phyloP scores from a whole-genome alignment of 306 rosid species.

The Medicago arabica region DNA sequence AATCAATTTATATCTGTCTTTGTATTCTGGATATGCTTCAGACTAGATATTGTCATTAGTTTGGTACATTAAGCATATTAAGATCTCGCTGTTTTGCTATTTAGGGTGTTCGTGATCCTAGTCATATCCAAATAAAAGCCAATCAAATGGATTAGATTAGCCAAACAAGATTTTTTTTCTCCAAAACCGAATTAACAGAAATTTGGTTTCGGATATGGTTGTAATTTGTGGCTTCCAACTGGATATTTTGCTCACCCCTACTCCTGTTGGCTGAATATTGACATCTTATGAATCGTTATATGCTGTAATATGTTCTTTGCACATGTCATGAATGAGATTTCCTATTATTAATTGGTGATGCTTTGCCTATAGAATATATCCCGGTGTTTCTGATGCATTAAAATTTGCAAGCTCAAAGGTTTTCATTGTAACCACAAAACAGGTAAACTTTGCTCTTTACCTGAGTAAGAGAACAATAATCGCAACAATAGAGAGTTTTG shows the following conservation, averaged over 20 bases:
- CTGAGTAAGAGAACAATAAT: constrained; percentile 23
- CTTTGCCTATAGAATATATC: constrained; percentile 67
- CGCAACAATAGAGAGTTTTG: constrained; percentile 14
- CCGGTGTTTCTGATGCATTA: constrained; percentile 88
- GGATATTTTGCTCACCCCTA: not conserved
- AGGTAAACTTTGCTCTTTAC: constrained; percentile 48
- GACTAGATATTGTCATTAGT: constrained; percentile 23
- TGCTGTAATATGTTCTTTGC: constrained; percentile 37
- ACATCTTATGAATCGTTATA: constrained; percentile 18
- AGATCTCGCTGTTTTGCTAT: not conserved
- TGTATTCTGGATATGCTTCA: constrained; percentile 27
- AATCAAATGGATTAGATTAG: not conserved
- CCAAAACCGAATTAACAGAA: not conserved
- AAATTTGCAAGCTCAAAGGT: constrained; percentile 79
- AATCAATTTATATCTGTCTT: not conserved
- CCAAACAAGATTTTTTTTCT: not conserved
- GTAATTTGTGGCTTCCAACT: not conserved
- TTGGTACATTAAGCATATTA: constrained; percentile 10
- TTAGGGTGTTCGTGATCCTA: not conserved
- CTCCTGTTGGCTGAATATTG: constrained; percentile 1
- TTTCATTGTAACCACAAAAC: constrained; percentile 83
- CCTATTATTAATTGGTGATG: constrained; percentile 29
- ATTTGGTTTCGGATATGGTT: not conserved
- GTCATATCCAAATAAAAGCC: not conserved
- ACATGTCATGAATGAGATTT: constrained; percentile 7